Percentiles rank a stretch among this genome's conserved stretches.
phyloP scores from a whole-genome alignment of 768 basidiomycete genomes.

The Steccherinum ochraceum region DNA sequence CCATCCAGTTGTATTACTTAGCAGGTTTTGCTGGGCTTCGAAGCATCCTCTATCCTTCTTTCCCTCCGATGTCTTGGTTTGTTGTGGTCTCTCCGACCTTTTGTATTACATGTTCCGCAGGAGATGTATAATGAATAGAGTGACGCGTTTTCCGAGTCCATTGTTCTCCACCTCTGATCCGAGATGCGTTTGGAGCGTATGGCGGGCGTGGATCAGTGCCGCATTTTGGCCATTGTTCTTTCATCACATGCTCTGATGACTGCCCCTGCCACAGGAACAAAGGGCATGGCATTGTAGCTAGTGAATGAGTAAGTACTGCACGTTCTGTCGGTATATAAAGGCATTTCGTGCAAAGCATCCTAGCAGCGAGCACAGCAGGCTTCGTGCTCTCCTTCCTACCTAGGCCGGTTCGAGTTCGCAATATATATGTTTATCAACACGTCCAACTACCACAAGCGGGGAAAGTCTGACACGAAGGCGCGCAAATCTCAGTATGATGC shows the following conservation, averaged over 20 bases:
- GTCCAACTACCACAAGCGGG: conserved; percentile 19
- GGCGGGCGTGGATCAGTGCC: neutral
- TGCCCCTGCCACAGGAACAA: too few relatives aligned
- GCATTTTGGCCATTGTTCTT: neutral
- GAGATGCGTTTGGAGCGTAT: neutral
- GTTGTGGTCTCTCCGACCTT: neutral
- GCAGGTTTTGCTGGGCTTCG: neutral
- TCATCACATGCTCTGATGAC: neutral
- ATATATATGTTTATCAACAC: too few relatives aligned
- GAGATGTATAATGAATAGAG: neutral
- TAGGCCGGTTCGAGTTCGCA: too few relatives aligned
- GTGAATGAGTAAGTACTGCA: too few relatives aligned
- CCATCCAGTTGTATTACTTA: neutral
- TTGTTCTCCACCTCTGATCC: neutral
- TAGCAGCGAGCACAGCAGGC: too few relatives aligned
- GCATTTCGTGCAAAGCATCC: too few relatives aligned
- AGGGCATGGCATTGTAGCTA: too few relatives aligned
- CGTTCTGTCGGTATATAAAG: too few relatives aligned
- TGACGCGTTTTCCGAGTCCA: neutral
- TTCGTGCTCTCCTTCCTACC: too few relatives aligned
- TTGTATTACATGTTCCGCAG: neutral
- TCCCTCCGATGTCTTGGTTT: neutral
- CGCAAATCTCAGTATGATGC: neutral
- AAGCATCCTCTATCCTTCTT: too few relatives aligned
- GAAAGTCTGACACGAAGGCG: conserved; percentile 9